Base-by-base conservation (phyloP, 2,329 filamentous ascomycete species). In the Claviceps sp. region DNA sequence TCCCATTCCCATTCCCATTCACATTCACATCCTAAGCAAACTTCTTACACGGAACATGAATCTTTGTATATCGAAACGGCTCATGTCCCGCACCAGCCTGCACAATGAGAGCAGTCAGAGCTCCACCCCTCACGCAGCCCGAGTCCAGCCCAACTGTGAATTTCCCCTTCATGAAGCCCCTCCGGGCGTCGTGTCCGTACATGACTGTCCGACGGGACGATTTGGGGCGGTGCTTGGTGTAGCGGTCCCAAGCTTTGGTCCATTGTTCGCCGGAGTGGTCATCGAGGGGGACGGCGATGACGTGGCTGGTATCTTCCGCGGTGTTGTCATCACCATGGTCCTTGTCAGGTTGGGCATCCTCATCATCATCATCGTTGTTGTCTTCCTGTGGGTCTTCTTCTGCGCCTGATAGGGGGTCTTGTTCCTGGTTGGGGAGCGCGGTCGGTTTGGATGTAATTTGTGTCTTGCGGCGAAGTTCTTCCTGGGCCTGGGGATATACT, bases 131-230 rank as follows among this genome's bases (percentile, higher is more conserved):
- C 3, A 88, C 81, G 64, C 93, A 97, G 0, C 82, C 84, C 0
- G 85, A 86, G 66, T 97, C 93, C 47, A 97, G 72, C 0, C 93
- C 93, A 62, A 89, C 87, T 4, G 84, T 86, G 66, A 87, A 94
- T 48, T 77, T 73, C 48, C 79, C 61, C 54, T 73, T 58, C 37
- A 60, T 62, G 48, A 94, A 75, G 0, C 88, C 89, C 2, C 70
- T 70, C 60, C 83, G 82, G 22, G 88, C 79, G 64, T 96, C 88
- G 64, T 97, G 91, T 5, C 90, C 90, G 66, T 95, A 96, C 53
- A 95, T 76, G 42, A 95, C 84, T 1, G 86, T 88, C 42, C 73
- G 78, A 9, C 77, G 72, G 34, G 67, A 58, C 13, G 55, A 47
- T 30, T 61, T 55, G 46, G 54, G 55, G 2, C 63, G 54, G 26